Evolutionary conservation across 2,329 filamentous ascomycete species (phyloP).

Genomic region (Teratosphaeria destructans): DNA sequence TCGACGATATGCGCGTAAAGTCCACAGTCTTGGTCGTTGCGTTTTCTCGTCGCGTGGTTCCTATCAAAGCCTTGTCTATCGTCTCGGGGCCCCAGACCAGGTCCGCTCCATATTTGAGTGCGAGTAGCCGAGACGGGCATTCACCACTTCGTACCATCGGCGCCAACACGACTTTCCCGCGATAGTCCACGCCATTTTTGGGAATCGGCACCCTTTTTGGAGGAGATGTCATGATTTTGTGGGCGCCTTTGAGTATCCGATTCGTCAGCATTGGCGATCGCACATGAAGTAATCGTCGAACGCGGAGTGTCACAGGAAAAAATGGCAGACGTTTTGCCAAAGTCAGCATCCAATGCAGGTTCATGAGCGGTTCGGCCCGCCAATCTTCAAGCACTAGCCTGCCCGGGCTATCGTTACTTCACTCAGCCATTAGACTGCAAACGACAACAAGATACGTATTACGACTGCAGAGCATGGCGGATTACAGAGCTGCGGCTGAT

Average conservation of each 20-base stretch:
- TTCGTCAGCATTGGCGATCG: constrained; percentile 2
- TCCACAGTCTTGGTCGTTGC: constrained; percentile 69
- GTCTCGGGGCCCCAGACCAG: constrained; percentile 97
- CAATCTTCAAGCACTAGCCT: not conserved
- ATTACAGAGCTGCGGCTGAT: too few relatives aligned
- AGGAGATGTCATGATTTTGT: constrained; percentile 19
- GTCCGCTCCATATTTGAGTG: constrained; percentile 90
- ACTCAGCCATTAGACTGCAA: not conserved
- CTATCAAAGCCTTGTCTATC: constrained; percentile 84
- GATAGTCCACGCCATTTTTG: constrained; percentile 80
- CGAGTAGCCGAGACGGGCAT: constrained; percentile 75
- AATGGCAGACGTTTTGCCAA: not conserved
- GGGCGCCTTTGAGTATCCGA: not conserved
- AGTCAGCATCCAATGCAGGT: not conserved
- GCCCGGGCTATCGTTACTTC: not conserved
- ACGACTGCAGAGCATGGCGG: not conserved
- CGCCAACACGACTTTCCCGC: constrained; percentile 85
- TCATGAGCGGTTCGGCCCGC: not conserved
- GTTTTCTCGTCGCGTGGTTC: constrained; percentile 69
- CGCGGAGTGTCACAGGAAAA: not conserved
- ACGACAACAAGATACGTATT: not conserved
- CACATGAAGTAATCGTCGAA: not conserved
- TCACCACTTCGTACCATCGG: constrained; percentile 91
- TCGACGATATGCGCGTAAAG: constrained; percentile 67
- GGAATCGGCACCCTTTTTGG: constrained; percentile 68